Evolutionary conservation across 2,329 filamentous ascomycete species (phyloP).

Genomic region (Microcera coccophila): DNA sequence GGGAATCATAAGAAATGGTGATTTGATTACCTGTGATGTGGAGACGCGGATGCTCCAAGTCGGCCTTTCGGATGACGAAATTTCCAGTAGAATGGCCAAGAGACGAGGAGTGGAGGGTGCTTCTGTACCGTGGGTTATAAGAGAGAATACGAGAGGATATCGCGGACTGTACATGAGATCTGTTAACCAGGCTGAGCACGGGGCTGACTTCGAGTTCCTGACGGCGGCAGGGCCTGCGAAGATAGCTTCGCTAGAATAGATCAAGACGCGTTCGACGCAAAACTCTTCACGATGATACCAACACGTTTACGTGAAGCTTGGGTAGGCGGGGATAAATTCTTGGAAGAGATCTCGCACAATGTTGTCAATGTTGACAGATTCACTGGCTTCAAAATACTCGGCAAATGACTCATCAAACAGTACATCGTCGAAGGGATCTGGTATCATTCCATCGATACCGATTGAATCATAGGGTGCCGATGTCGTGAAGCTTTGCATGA

Average conservation of each 20-base stretch:
- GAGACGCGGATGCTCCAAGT: conserved; percentile 57
- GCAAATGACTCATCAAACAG: conserved; percentile 25
- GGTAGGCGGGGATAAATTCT: conserved; percentile 33
- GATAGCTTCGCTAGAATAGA: background rate
- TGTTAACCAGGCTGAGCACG: conserved; percentile 57
- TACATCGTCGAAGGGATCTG: conserved; percentile 24
- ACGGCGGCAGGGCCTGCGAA: conserved; percentile 39
- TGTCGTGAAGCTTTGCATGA: background rate
- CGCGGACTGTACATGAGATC: conserved; percentile 55
- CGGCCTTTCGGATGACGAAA: conserved; percentile 66
- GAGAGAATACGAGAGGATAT: conserved; percentile 50
- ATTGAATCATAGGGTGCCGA: conserved; percentile 1
- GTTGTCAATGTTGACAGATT: conserved; percentile 29
- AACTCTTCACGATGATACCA: background rate
- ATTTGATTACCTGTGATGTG: conserved; percentile 74
- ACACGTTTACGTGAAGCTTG: conserved; percentile 7
- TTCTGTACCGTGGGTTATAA: conserved; percentile 32
- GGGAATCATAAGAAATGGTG: conserved; percentile 71
- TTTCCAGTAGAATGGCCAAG: conserved; percentile 54
- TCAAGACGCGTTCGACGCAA: background rate
- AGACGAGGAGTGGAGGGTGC: conserved; percentile 49
- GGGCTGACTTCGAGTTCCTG: conserved; percentile 60
- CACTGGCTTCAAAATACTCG: conserved; percentile 27
- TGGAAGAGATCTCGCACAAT: conserved; percentile 36
- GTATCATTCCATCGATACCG: conserved; percentile 7